Percentiles rank a stretch among this genome's conserved stretches.
Evolutionary conservation across 2,329 filamentous ascomycete genomes (phyloP).

Genomic region (Exophiala calicioides): DNA sequence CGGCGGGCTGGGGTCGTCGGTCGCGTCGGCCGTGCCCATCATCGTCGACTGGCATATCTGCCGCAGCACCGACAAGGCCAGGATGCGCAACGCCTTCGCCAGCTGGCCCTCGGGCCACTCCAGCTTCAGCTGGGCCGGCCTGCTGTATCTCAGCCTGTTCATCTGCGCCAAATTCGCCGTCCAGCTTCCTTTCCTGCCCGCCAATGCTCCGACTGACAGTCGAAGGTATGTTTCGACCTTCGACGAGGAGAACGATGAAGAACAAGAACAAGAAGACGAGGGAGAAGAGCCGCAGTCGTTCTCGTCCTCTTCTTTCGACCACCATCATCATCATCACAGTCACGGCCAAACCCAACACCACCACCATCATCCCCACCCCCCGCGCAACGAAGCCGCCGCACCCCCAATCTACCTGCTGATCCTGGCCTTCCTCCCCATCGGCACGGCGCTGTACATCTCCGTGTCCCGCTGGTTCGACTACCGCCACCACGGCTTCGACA

Average conservation of each 20-base stretch:
- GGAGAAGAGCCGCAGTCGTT: background rate
- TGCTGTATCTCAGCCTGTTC: constrained; percentile 85
- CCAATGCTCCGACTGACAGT: constrained; percentile 26
- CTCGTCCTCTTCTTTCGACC: background rate
- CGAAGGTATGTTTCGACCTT: constrained; percentile 19
- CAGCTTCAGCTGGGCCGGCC: constrained; percentile 73
- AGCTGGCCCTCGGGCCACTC: constrained; percentile 80
- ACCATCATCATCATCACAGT: constrained; percentile 8
- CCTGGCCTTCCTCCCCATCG: constrained; percentile 67
- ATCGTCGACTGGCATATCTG: constrained; percentile 80
- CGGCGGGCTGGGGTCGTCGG: constrained; percentile 54
- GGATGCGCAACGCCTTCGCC: constrained; percentile 78
- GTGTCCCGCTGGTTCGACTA: constrained; percentile 85
- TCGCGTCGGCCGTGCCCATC: constrained; percentile 59
- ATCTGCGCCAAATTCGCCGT: constrained; percentile 63
- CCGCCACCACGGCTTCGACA: constrained; percentile 89
- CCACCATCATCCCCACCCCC: constrained; percentile 39
- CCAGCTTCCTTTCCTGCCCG: constrained; percentile 45
- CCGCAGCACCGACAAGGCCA: constrained; percentile 59
- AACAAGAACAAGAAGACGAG: constrained; percentile 1
- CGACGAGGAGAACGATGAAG: constrained; percentile 16
- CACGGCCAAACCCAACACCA: too few species aligned
- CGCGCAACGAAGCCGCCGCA: constrained; percentile 73
- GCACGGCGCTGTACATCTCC: constrained; percentile 76
- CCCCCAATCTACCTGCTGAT: constrained; percentile 78